Percentiles rank a stretch among this genome's conserved stretches.
These are phyloP conservation scores for Beauveria rudraprayagi DNA, from an alignment of 2,329 filamentous ascomycete species.

Conservation along the genomic window DNA sequence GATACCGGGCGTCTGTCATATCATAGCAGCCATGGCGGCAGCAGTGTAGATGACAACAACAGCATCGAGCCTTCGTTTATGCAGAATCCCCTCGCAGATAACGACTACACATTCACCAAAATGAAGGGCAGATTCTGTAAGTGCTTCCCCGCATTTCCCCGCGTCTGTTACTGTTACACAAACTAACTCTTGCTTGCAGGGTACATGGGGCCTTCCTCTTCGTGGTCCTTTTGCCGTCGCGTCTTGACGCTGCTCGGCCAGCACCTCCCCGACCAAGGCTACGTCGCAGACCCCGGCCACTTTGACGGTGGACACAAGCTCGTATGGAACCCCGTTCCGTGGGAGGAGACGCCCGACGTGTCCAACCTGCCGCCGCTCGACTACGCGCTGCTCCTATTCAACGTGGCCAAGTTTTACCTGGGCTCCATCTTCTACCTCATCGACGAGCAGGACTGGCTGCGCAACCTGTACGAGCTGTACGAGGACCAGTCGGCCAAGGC, in stretches of 20 bases:
- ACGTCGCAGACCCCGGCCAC: conserved; percentile 23
- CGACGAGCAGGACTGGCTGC: conserved; percentile 17
- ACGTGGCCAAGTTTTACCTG: conserved; percentile 19
- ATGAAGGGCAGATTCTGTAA: conserved; percentile 24
- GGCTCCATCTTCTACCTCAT: conserved; percentile 18
- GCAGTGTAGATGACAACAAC: conserved; percentile 6
- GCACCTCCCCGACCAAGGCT: conserved; percentile 24
- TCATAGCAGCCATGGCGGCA: conserved; percentile 8
- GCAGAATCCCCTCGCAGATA: conserved; percentile 24
- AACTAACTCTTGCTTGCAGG: conserved; percentile 14
- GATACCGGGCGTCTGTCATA: conserved; percentile 8
- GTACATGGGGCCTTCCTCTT: conserved; percentile 29
- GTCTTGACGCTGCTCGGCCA: conserved; percentile 25
- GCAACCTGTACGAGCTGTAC: conserved; percentile 17
- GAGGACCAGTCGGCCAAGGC: conserved; percentile 16
- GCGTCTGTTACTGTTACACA: background rate
- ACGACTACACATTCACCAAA: conserved; percentile 24
- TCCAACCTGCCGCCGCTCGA: conserved; percentile 20
- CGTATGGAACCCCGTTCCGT: conserved; percentile 20
- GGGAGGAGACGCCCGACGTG: conserved; percentile 18
- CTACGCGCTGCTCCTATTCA: conserved; percentile 18
- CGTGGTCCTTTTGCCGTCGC: conserved; percentile 28
- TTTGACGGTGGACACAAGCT: conserved; percentile 23
- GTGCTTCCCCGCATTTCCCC: background rate
- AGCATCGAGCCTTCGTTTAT: conserved; percentile 10